A percentile compares a stretch with the other conserved stretches of the same genome.
phyloP scores from a whole-genome alignment of 2,329 filamentous ascomycete species.

The Drechslera avenae region DNA sequence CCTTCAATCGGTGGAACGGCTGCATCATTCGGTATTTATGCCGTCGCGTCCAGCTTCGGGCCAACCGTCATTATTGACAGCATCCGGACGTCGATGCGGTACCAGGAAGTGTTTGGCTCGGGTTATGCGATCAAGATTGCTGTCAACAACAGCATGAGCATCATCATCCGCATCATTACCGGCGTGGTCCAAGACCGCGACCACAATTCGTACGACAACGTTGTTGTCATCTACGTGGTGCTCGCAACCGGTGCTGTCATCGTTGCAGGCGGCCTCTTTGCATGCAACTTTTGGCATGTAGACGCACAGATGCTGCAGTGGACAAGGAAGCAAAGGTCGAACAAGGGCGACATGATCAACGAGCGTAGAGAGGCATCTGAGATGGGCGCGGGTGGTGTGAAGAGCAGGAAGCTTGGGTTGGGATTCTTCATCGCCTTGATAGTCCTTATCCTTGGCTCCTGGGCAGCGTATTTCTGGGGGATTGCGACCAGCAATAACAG shows the following conservation, averaged over 20 bases:
- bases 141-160: slow-evolving; percentile 68
- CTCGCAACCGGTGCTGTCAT: slow-evolving; percentile 58
- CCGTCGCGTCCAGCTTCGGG: slow-evolving; percentile 60
- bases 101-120: slow-evolving; percentile 64
- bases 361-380: slow-evolving; percentile 41
- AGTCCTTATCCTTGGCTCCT: too few relatives aligned
- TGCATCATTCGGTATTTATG: slow-evolving; percentile 65
- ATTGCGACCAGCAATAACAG: too few relatives aligned
- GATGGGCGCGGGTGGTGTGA: too few relatives aligned
- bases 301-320: slow-evolving; percentile 61
- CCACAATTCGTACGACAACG: slow-evolving; percentile 60
- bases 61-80: slow-evolving; percentile 65
- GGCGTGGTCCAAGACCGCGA: slow-evolving; percentile 65
- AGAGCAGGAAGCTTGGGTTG: too few relatives aligned
- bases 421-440: too few relatives aligned
- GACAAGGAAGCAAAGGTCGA: slow-evolving; percentile 60
- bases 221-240: slow-evolving; percentile 62
- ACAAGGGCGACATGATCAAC: slow-evolving; percentile 53
- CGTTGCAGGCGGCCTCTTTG: slow-evolving; percentile 52
- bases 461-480: too few relatives aligned
- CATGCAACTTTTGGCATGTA: slow-evolving; percentile 47
- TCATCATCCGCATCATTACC: slow-evolving; percentile 63
- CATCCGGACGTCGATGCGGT: slow-evolving; percentile 65
- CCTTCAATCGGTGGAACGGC: slow-evolving; percentile 58
- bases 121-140: slow-evolving; percentile 66